Conservation (phyloP, 2,329 filamentous ascomycete genomes). For the Alternaria brassicicola region DNA sequence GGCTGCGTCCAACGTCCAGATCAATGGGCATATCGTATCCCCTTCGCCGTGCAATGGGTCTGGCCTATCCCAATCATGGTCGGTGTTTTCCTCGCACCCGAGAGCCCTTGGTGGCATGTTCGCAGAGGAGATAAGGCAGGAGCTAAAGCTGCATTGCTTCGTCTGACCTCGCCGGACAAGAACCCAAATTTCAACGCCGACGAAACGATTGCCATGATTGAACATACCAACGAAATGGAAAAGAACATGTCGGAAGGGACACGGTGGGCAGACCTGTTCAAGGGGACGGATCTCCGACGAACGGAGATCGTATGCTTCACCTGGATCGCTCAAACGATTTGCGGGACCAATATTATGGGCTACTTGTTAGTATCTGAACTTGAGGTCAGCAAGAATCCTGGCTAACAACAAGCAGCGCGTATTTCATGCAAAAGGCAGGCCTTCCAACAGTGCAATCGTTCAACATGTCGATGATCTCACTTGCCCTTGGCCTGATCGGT, state of each 20-base stretch:
- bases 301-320: slow-evolving; percentile 69
- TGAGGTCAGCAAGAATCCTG: not conserved
- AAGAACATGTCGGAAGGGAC: slow-evolving; percentile 69
- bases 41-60: slow-evolving; percentile 74
- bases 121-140: slow-evolving; percentile 66
- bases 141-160: slow-evolving; percentile 67
- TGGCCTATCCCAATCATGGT: slow-evolving; percentile 71
- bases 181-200: slow-evolving; percentile 60
- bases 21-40: slow-evolving; percentile 69
- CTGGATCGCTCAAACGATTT: slow-evolving; percentile 54
- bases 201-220: slow-evolving; percentile 82
- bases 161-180: slow-evolving; percentile 65
- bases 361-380: slow-evolving; percentile 42
- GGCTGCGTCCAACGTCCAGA: slow-evolving; percentile 67
- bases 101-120: slow-evolving; percentile 76
- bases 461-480: slow-evolving; percentile 59
- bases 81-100: slow-evolving; percentile 70
- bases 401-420: slow-evolving; percentile 41
- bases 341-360: slow-evolving; percentile 52
- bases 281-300: slow-evolving; percentile 73
- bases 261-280: slow-evolving; percentile 81
- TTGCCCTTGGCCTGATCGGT: slow-evolving; percentile 71
- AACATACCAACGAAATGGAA: slow-evolving; percentile 84
- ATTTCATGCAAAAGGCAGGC: slow-evolving; percentile 56
- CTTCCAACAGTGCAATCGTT: slow-evolving; percentile 51